phyloP scores from a whole-genome alignment of 495 filamentous ascomycete genomes.

The Tuber microsphaerosporum region DNA sequence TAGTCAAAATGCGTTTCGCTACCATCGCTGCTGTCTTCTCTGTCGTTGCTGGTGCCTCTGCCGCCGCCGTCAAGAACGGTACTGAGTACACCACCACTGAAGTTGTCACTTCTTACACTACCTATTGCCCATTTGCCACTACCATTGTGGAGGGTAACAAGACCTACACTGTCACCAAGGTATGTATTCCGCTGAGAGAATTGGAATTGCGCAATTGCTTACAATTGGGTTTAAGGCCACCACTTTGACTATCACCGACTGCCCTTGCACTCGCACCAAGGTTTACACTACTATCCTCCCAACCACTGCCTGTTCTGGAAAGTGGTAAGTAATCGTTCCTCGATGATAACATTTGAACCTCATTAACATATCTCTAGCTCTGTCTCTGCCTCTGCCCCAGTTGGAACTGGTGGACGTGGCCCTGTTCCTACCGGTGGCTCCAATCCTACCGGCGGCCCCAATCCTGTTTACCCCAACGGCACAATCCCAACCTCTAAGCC shows the following conservation, averaged over 20 bases:
- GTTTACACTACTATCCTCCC: conserved; percentile 46
- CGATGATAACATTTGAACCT: neutral
- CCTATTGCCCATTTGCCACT: conserved; percentile 77
- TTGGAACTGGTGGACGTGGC: neutral
- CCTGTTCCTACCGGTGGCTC: conserved; percentile 13
- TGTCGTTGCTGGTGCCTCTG: conserved; percentile 51
- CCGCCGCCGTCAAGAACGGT: conserved; percentile 13
- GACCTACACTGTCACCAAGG: conserved; percentile 75
- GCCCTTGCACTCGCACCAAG: conserved; percentile 54
- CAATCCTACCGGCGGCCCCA: conserved; percentile 13
- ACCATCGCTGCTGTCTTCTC: conserved; percentile 57
- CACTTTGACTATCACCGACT: conserved; percentile 72
- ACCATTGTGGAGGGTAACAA: conserved; percentile 58
- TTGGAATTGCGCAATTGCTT: neutral
- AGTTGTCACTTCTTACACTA: conserved; percentile 71
- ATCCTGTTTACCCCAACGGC: conserved; percentile 23
- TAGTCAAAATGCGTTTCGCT: conserved; percentile 83
- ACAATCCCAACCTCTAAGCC: conserved; percentile 33
- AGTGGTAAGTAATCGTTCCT: conserved; percentile 19
- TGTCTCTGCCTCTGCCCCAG: conserved; percentile 19
- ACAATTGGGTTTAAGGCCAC: conserved; percentile 46
- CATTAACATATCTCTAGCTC: conserved; percentile 27
- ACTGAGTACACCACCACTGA: conserved; percentile 58
- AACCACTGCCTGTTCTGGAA: conserved; percentile 20
- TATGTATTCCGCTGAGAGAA: conserved; percentile 38